Conservation (phyloP, 495 filamentous ascomycete genomes). For the Tuber microsphaerosporum region DNA sequence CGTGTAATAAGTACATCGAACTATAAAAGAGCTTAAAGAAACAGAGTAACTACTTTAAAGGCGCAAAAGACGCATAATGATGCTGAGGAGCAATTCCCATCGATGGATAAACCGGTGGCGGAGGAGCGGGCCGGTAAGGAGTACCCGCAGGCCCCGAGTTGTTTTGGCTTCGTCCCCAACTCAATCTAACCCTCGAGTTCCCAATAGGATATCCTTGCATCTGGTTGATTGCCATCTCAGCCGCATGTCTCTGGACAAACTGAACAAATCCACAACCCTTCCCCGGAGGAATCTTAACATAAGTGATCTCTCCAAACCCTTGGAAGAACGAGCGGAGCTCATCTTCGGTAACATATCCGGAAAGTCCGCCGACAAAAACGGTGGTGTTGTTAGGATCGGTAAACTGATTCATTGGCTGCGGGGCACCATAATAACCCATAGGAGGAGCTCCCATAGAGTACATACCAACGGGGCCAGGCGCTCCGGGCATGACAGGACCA, state of each 20-base stretch:
- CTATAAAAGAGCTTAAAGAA: constrained; percentile 36
- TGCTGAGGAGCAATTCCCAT: constrained; percentile 75
- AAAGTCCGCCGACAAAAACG: constrained; percentile 95
- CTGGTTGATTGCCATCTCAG: constrained; percentile 99
- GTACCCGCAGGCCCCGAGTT: constrained; percentile 97
- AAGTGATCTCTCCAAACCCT: constrained; percentile 98
- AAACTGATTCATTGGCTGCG: constrained; percentile 99
- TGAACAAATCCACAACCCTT: constrained; percentile 99
- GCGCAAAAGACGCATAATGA: constrained; percentile 64
- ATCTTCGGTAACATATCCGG: constrained; percentile 97
- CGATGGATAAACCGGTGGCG: constrained; percentile 78
- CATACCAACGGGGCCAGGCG: constrained; percentile 48
- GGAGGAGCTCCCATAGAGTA: constrained; percentile 69
- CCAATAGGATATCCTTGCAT: constrained; percentile 99
- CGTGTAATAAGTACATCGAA: constrained; percentile 45
- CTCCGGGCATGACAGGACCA: constrained; percentile 53
- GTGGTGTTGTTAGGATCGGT: constrained; percentile 99
- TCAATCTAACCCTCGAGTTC: constrained; percentile 93
- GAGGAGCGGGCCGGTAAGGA: constrained; percentile 90
- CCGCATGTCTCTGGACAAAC: constrained; percentile 97
- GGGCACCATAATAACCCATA: constrained; percentile 72
- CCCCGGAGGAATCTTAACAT: constrained; percentile 98
- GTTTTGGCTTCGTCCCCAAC: constrained; percentile 97
- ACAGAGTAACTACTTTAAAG: constrained; percentile 60
- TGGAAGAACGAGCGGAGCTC: constrained; percentile 99